Conservation (phyloP, 192 early-diverging fungal species). For the Radiomyces spectabilis region DNA sequence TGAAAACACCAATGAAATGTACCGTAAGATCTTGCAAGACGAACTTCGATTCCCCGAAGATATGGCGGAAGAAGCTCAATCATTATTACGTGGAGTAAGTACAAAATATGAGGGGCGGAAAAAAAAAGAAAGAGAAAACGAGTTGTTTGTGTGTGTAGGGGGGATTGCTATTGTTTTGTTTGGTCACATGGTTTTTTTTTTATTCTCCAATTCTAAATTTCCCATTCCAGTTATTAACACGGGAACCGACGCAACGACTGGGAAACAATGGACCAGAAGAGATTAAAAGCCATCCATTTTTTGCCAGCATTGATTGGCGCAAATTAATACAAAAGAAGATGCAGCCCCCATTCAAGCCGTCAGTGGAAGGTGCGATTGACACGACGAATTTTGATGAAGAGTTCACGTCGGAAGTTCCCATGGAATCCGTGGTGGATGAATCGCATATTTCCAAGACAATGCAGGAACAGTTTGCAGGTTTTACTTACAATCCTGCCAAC, state of each 20-base stretch:
- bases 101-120: background rate
- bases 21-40: conserved; percentile 89
- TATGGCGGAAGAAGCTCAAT: conserved; percentile 56
- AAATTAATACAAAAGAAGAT: conserved; percentile 81
- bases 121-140: background rate
- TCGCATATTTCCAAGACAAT: conserved; percentile 79
- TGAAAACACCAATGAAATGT: conserved; percentile 93
- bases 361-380: conserved; percentile 79
- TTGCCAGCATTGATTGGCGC: conserved; percentile 83
- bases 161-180: too few relatives aligned
- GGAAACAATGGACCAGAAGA: conserved; percentile 79
- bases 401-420: conserved; percentile 85
- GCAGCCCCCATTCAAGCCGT: conserved; percentile 88
- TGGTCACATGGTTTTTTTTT: too few relatives aligned
- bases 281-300: conserved; percentile 88
- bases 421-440: conserved; percentile 77
- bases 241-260: conserved; percentile 73
- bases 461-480: conserved; percentile 92
- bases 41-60: conserved; percentile 81
- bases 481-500: conserved; percentile 73
- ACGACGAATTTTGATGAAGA: conserved; percentile 98
- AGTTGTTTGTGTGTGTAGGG: too few relatives aligned
- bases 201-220: background rate
- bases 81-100: conserved; percentile 53
- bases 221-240: conserved; percentile 50